Evolutionary conservation across 78 protist species (phyloP).

Genomic region (Cavenderia fasciculata): DNA sequence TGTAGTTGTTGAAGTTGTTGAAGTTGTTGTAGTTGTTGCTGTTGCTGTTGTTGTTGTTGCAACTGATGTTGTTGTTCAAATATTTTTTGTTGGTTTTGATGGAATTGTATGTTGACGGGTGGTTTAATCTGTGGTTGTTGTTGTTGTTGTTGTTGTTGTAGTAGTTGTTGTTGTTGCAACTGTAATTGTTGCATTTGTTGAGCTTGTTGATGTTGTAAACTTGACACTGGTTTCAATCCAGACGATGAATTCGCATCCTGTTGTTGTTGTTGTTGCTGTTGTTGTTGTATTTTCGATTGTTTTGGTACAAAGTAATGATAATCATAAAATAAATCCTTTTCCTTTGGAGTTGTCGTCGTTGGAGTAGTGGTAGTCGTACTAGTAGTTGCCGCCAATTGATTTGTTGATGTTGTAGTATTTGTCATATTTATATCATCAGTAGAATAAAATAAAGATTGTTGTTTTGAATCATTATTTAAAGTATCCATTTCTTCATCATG

Average conservation of each 20-base stretch:
- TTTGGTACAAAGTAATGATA: no score
- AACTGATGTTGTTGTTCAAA: neutral
- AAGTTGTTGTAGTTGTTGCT: neutral
- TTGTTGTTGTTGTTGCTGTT: neutral
- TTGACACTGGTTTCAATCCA: slow-evolving; percentile 1
- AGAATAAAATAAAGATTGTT: neutral
- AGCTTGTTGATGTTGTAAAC: neutral
- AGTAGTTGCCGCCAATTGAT: neutral
- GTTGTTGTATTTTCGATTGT: neutral
- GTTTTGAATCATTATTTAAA: neutral
- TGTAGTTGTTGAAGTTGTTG: neutral
- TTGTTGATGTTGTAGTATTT: no score
- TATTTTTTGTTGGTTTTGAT: no score
- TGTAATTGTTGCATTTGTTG: neutral
- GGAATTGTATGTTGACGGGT: neutral
- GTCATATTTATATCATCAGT: neutral
- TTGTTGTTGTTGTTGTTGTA: neutral
- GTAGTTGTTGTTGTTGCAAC: neutral
- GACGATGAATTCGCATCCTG: neutral
- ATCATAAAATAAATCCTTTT: no score
- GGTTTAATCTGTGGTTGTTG: neutral
- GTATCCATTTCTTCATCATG: neutral
- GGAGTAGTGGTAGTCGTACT: neutral
- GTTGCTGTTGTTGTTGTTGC: neutral
- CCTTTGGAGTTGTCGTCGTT: neutral